These are phyloP conservation scores for Citrus sinensis DNA, from an alignment of 345 rosid genomes.

Conservation along the genomic window DVS_A1.0 CM039168.1:3812501-3813000, in stretches of 20 bases:
- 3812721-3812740: background rate
- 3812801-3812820: background rate
- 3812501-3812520: no score
- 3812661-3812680: no score
- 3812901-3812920: constrained; percentile 28
- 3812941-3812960: background rate
- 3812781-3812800: background rate
- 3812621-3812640: no score
- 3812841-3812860: constrained; percentile 67
- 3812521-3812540: no score
- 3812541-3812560: no score
- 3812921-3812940: constrained; percentile 9
- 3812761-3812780: background rate
- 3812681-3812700: background rate
- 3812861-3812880: constrained; percentile 91
- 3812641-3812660: no score
- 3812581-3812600: no score
- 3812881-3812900: constrained; percentile 95
- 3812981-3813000: background rate
- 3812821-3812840: constrained; percentile 1
- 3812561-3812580: no score
- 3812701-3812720: background rate
- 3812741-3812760: background rate
- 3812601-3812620: no score
- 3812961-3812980: background rate